phyloP scores from a whole-genome alignment of 768 basidiomycete species.

The Mycena chlorophos region DNA sequence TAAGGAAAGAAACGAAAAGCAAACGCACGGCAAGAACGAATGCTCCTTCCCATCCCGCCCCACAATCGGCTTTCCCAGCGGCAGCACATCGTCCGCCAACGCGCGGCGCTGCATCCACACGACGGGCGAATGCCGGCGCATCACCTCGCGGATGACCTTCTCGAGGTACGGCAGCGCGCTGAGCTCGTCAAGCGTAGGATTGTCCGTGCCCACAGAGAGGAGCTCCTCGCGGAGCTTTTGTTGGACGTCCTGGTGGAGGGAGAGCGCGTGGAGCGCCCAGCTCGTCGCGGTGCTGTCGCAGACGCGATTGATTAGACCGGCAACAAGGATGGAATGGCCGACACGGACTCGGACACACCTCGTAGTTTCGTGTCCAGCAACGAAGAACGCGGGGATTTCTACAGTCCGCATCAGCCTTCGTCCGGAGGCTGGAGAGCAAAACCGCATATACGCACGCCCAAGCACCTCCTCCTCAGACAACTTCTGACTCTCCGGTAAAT shows the following conservation, averaged over 20 bases:
- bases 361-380: conserved; percentile 34
- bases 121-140: conserved; percentile 58
- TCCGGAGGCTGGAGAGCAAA: background rate
- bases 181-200: conserved; percentile 45
- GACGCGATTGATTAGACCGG: background rate
- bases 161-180: conserved; percentile 44
- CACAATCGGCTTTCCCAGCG: conserved; percentile 45
- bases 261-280: conserved; percentile 48
- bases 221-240: conserved; percentile 46
- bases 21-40: conserved; percentile 33
- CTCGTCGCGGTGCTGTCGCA: conserved; percentile 11
- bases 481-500: conserved; percentile 43
- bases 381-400: conserved; percentile 44
- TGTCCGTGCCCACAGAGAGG: conserved; percentile 32
- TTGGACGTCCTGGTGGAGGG: conserved; percentile 39
- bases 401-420: background rate
- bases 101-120: conserved; percentile 44
- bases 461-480: conserved; percentile 52
- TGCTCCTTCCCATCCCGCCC: conserved; percentile 45
- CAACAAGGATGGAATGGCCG: background rate
- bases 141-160: conserved; percentile 54
- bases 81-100: conserved; percentile 53
- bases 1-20: background rate
- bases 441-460: conserved; percentile 7
- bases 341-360: background rate